Evolutionary conservation across 257 asterid species (phyloP), one percentile per base, ranked within the genome.

Genomic region (Craterostigma plantagineum): DNA sequence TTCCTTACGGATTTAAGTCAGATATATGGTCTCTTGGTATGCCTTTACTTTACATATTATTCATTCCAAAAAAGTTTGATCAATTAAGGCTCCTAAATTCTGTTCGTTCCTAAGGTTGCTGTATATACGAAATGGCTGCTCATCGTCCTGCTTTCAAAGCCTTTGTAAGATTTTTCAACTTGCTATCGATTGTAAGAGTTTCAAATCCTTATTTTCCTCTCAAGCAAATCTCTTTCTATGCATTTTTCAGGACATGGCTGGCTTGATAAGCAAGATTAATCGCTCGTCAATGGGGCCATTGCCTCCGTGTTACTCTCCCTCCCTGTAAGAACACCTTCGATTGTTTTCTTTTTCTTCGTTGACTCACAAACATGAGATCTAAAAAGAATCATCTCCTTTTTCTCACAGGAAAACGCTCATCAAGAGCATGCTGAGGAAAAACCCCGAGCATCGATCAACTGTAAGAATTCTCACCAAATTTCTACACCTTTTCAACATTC

Each of bases 11-110:
- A 47, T 90, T 83, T 53, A 90, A 90, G 58, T 90, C 99, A 8
- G 99, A 90, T 63, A 90, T 90, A 43, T 83, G 99, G 99, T 90
- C 99, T 16, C 87, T 90, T 16, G 99, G 99, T 90, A 74, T 33
- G 82, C n/a, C 60, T 4, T 15, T 46, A 16, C 45, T 35, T 45
- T 11, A 16, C 50, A 7, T 40, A 46, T 34, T 12, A 16, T 48
- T 42, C 27, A n/a, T 13, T 9, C 13, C 40, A 9, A 16, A 1
- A 23, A 38, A 42, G 23, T 43, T 46, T 52, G 27, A 43, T 48
- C n/a, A 35, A 33, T 16, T 37, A 34, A 36, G 51, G 13, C 46
- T 43, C 39, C 39, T 49, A 34, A 42, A 17, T 48, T 14, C 34
- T 57, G 23, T 49, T 58, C 55, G 35, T 52, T 54, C 30, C 55